A percentile compares a stretch with the other conserved stretches of the same genome.
Evolutionary conservation across 2,329 filamentous ascomycete species (phyloP).

Genomic region (Penicillium sp.): DNA sequence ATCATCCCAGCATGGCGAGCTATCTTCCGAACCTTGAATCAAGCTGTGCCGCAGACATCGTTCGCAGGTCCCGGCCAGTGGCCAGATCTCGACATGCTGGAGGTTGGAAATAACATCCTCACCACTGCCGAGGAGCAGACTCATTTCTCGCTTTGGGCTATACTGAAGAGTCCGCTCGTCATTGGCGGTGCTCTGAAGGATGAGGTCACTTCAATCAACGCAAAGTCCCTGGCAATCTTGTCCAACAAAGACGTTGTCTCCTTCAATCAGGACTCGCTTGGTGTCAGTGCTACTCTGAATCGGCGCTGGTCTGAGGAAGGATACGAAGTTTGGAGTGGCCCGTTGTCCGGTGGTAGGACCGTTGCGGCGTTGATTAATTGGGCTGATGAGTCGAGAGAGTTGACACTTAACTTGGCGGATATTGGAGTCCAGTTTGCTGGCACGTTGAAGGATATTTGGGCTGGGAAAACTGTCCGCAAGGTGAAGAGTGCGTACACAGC

Average conservation of each 20-base stretch:
- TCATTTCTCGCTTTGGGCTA: constrained; percentile 57
- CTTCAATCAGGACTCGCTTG: constrained; percentile 60
- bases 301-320: constrained; percentile 52
- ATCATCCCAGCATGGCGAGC: constrained; percentile 56
- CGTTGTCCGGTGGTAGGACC: constrained; percentile 47
- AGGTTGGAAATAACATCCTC: constrained; percentile 52
- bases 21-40: constrained; percentile 56
- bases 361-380: constrained; percentile 56
- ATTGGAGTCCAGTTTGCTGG: constrained; percentile 45
- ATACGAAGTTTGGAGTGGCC: constrained; percentile 56
- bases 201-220: constrained; percentile 36
- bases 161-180: constrained; percentile 54
- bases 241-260: constrained; percentile 58
- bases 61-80: constrained; percentile 52
- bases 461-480: constrained; percentile 10
- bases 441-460: constrained; percentile 35
- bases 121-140: constrained; percentile 53
- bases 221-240: constrained; percentile 47
- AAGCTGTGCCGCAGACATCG: constrained; percentile 51
- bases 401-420: constrained; percentile 48
- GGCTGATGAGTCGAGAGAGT: constrained; percentile 47
- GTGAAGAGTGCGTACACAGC: constrained; percentile 33
- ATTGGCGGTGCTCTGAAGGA: constrained; percentile 51
- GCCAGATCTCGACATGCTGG: constrained; percentile 58
- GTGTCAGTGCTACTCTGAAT: constrained; percentile 54